phyloP scores from a whole-genome alignment of 352 stramenopile species.

The Lagenidium sp. region DNA sequence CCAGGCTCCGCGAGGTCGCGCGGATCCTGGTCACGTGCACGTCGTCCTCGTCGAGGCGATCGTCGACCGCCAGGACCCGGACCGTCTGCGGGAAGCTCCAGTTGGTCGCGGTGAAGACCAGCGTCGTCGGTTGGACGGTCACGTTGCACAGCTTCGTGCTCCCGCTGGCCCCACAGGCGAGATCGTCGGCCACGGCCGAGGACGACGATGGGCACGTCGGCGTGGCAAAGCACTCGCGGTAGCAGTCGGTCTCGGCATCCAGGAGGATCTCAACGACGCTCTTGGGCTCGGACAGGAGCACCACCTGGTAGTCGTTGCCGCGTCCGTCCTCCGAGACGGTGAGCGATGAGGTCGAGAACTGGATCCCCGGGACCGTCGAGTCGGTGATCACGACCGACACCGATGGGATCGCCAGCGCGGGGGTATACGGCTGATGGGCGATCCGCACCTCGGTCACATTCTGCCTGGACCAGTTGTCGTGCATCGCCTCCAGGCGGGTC shows the following conservation, averaged over 20 bases:
- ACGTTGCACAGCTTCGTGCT: conserved; percentile 47
- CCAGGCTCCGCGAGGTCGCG: conserved; percentile 24
- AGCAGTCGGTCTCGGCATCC: conserved; percentile 42
- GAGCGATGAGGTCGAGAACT: conserved; percentile 59
- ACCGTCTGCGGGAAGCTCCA: conserved; percentile 63
- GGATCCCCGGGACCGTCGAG: conserved; percentile 40
- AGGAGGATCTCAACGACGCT: conserved; percentile 32
- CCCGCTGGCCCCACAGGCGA: background rate
- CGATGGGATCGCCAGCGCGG: background rate
- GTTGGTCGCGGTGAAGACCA: conserved; percentile 38
- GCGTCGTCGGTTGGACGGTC: conserved; percentile 31
- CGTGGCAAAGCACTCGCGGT: conserved; percentile 26
- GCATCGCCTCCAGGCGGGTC: conserved; percentile 14
- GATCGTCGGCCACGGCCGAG: background rate
- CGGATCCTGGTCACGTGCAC: conserved; percentile 51
- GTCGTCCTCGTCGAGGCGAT: conserved; percentile 57
- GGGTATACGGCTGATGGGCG: conserved; percentile 5
- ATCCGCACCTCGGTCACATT: conserved; percentile 11
- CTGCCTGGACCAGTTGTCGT: conserved; percentile 32
- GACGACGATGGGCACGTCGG: conserved; percentile 27
- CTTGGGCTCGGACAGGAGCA: conserved; percentile 56
- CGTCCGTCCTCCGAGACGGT: conserved; percentile 55
- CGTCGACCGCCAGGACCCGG: conserved; percentile 57
- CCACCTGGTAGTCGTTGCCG: conserved; percentile 65
- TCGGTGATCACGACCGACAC: conserved; percentile 26